phyloP scores from a whole-genome alignment of 441 rosid genomes.

The Cnidoscolus chayamansa region DNA sequence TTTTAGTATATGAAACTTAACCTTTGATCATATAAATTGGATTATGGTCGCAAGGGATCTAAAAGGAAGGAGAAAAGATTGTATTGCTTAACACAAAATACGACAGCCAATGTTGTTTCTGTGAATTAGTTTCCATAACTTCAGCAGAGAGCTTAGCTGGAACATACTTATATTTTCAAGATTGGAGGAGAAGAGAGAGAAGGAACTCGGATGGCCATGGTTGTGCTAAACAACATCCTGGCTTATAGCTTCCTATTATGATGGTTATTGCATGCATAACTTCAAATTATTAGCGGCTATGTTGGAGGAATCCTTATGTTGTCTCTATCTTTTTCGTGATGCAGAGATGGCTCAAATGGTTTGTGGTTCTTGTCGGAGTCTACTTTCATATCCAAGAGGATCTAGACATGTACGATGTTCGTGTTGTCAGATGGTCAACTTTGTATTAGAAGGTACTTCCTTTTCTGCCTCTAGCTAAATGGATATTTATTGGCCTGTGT shows the following conservation, averaged over 20 bases:
- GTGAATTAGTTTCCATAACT: not conserved
- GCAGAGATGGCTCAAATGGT: conserved; percentile 65
- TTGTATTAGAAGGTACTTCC: conserved; percentile 74
- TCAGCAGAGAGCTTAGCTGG: not conserved
- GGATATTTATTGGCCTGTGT: not conserved
- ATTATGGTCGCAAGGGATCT: no score
- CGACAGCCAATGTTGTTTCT: not conserved
- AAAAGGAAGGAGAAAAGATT: no score
- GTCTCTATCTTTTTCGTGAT: not conserved
- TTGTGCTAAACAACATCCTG: no score
- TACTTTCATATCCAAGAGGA: conserved; percentile 75
- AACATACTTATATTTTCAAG: not conserved
- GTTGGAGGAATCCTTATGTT: not conserved
- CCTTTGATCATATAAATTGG: not conserved
- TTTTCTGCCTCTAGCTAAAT: conserved; percentile 8
- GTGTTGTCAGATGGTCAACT: conserved; percentile 60
- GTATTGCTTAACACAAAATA: no score
- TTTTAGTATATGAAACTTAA: not conserved
- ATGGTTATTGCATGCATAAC: not conserved
- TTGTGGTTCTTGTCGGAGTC: conserved; percentile 78
- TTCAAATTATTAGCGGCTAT: not conserved
- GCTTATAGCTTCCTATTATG: not conserved
- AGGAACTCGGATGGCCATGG: no score
- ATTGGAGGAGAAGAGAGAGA: not conserved
- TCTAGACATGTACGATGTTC: conserved; percentile 61